Evolutionary conservation across 2,329 filamentous ascomycete genomes (phyloP).

Genomic region (Colletotrichum sp.): DNA sequence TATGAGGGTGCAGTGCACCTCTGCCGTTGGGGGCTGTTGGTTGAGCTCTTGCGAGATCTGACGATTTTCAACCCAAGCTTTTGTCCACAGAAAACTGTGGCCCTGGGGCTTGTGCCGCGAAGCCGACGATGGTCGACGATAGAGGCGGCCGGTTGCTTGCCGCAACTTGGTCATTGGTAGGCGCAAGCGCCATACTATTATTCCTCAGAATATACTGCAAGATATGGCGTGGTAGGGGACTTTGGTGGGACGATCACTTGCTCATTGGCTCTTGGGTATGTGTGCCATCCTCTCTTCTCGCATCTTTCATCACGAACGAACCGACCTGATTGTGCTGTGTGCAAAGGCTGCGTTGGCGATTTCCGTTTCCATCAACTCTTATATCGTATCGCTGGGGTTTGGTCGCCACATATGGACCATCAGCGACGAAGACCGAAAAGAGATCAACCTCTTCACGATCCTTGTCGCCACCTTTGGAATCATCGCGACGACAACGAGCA

Average conservation of each 20-base stretch:
- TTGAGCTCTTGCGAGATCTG: background rate
- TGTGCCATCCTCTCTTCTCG: background rate
- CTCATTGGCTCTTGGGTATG: conserved; percentile 38
- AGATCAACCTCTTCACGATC: conserved; percentile 24
- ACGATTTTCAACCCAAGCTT: background rate
- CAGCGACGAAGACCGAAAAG: conserved; percentile 18
- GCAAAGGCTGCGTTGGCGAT: conserved; percentile 29
- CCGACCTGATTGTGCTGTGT: background rate
- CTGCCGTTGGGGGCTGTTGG: background rate
- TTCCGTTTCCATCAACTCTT: conserved; percentile 33
- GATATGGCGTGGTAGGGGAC: conserved; percentile 32
- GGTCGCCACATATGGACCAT: conserved; percentile 24
- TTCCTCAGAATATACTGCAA: conserved; percentile 40
- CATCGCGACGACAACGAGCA: conserved; percentile 24
- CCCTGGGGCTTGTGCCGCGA: background rate
- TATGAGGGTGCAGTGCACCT: background rate
- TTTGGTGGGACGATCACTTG: conserved; percentile 42
- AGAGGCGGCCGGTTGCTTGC: conserved; percentile 31
- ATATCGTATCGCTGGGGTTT: conserved; percentile 31
- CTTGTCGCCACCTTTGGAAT: conserved; percentile 24
- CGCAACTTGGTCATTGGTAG: conserved; percentile 32
- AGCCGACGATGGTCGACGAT: conserved; percentile 18
- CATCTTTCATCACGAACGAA: background rate
- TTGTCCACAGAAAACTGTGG: background rate
- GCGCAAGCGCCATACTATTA: conserved; percentile 28